Evolutionary conservation across 768 basidiomycete genomes (phyloP), one percentile per base, ranked within the genome.

Genomic region (Pilatotrama ljubarskyi): DNA sequence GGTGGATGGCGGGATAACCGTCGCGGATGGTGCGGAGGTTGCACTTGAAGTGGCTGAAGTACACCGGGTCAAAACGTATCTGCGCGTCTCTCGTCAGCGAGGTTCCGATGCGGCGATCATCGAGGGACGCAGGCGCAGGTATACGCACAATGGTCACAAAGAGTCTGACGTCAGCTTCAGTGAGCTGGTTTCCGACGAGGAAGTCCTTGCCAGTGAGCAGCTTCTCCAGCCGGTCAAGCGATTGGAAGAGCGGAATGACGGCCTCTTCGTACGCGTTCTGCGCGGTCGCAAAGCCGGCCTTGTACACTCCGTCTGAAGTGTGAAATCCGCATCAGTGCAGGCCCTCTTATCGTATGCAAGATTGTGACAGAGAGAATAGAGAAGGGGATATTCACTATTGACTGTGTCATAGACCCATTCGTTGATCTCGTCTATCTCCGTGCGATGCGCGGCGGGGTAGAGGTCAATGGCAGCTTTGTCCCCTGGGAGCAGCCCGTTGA

Each of bases 31-130:
- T 85, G 36, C 88, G 85, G 63, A 93, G 70, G 78, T 96, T 94
- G 76, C 93, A 95, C 68, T 97, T 97, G 83, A 98, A 98, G 72
- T 94, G 92, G 0, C 87, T 84, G 44, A 88, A 81, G 74, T 98
- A 98, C 17, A 90, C 95, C 2, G 87, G 85, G 66, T 96, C 94
- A 73, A 95, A 95, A 42, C 93, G 91, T 59, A 93, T 77, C 90
- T 92, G 58, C 54, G n/a, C 32, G 5, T 35, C 32, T 20, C 20
- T 5, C 13, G 8, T 38, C 50, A 24, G 9, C 38, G 22, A 8
- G 6, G n/a, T 3, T 11, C 36, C 13, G 22, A 2, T n/a, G 5
- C 36, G 18, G 5, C 7, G 17, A 25, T 29, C 8, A 41, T 0
- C 1, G 7, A n/a, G 9, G 17, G 15, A 26, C 14, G 11, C 8